A percentile compares a stretch with the other conserved stretches of the same genome.
Conservation (phyloP, 768 basidiomycete species). For the Lentinula edodes region DNA sequence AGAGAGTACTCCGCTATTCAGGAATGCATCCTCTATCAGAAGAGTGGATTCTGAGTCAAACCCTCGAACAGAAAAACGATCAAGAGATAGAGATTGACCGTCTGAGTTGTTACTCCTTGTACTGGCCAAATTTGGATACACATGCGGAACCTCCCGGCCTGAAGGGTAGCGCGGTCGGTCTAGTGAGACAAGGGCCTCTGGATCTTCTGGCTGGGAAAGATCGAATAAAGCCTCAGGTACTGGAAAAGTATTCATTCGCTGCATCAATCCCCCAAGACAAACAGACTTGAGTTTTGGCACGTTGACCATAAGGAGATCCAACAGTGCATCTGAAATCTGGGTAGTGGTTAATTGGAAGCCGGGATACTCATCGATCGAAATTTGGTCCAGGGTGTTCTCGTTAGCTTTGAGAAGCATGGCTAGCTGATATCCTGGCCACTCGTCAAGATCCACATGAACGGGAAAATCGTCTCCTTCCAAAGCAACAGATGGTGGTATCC, state of each 20-base stretch:
- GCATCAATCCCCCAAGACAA: background rate
- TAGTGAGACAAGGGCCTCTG: background rate
- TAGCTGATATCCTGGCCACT: background rate
- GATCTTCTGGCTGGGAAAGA: background rate
- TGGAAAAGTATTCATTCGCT: too few relatives aligned
- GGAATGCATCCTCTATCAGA: background rate
- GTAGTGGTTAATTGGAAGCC: background rate
- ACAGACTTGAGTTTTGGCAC: background rate
- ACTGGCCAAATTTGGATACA: background rate
- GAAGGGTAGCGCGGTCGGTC: background rate
- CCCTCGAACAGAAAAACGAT: background rate
- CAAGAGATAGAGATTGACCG: background rate
- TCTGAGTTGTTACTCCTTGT: too few relatives aligned
- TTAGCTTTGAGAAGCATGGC: background rate
- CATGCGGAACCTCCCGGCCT: background rate
- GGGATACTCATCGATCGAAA: slow-evolving; percentile 1
- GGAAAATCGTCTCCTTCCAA: too few relatives aligned
- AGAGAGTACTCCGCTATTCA: background rate
- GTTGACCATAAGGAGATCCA: background rate
- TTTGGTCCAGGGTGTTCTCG: background rate
- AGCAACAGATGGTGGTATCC: background rate
- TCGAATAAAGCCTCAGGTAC: too few relatives aligned
- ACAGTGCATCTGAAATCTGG: background rate
- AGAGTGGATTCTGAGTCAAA: background rate
- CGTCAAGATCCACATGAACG: background rate